phyloP scores from a whole-genome alignment of 1,284 basidiomycete species.

The Anthracocystis panici-leucophaei region DNA sequence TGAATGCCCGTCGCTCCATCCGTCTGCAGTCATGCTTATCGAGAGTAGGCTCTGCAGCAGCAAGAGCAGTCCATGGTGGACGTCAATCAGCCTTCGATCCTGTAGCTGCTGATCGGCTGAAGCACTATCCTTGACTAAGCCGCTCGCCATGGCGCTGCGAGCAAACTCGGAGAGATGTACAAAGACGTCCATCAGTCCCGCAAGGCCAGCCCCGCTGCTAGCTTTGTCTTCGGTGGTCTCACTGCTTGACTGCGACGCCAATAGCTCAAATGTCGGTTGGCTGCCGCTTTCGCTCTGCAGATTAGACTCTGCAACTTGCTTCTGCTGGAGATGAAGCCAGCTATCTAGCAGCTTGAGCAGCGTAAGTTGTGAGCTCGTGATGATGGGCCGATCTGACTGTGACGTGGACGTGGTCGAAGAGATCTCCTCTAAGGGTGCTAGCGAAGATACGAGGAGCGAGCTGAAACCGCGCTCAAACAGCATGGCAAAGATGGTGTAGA shows the following conservation, averaged over 20 bases:
- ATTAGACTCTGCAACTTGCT: constrained; percentile 4
- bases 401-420: constrained; percentile 1
- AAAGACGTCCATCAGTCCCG: constrained; percentile 26
- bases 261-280: neutral
- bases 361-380: constrained; percentile 46
- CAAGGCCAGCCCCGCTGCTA: constrained; percentile 8
- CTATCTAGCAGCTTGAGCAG: constrained; percentile 54
- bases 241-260: neutral
- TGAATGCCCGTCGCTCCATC: constrained; percentile 15
- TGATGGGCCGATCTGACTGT: constrained; percentile 18
- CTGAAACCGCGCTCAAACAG: constrained; percentile 39
- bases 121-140: constrained; percentile 21
- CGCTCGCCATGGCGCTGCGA: constrained; percentile 36
- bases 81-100: constrained; percentile 43
- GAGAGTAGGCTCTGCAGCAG: constrained; percentile 48
- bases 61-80: constrained; percentile 47
- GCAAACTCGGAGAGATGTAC: constrained; percentile 37
- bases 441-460: constrained; percentile 20
- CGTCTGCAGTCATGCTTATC: constrained; percentile 45
- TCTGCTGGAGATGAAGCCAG: constrained; percentile 43
- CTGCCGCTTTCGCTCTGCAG: neutral
- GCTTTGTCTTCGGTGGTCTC: neutral
- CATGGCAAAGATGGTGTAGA: constrained; percentile 47
- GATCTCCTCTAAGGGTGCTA: constrained; percentile 31
- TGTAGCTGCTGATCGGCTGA: constrained; percentile 29